A percentile compares a stretch with the other conserved stretches of the same genome.
phyloP scores from a whole-genome alignment of 768 basidiomycete genomes.

The Kwoniella sp. region DNA sequence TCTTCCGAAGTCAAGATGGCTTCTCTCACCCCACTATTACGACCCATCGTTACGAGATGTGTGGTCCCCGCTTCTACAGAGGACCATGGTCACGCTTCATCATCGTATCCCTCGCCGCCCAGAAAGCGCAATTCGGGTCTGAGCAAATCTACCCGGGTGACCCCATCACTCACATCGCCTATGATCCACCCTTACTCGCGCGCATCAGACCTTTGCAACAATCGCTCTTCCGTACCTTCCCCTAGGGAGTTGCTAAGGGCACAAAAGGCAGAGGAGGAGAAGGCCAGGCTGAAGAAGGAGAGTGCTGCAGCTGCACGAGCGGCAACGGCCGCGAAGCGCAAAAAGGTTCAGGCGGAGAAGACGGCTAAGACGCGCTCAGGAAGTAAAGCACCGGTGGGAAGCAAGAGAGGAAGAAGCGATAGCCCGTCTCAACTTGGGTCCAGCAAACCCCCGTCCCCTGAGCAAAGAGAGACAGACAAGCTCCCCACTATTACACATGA shows the following conservation, averaged over 20 bases:
- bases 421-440: neutral
- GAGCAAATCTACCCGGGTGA: neutral
- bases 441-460: constrained; percentile 9
- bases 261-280: constrained; percentile 27
- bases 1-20: constrained; percentile 10
- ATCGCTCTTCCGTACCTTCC: constrained; percentile 32
- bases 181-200: constrained; percentile 33
- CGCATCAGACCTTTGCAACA: constrained; percentile 28
- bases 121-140: constrained; percentile 1
- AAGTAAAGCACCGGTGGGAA: neutral
- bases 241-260: constrained; percentile 26
- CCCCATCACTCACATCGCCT: constrained; percentile 5
- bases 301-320: constrained; percentile 31
- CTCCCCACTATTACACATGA: constrained; percentile 8
- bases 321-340: constrained; percentile 23
- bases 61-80: constrained; percentile 2
- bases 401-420: constrained; percentile 10
- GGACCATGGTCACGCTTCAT: neutral
- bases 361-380: neutral
- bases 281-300: constrained; percentile 24
- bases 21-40: constrained; percentile 31
- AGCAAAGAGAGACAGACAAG: constrained; percentile 1
- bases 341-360: constrained; percentile 1
- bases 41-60: constrained; percentile 30
- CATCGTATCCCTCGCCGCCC: constrained; percentile 7